Percentiles rank a stretch among this genome's conserved stretches.
Evolutionary conservation across 768 basidiomycete genomes (phyloP).

Genomic region (Ramaria sp.): DNA sequence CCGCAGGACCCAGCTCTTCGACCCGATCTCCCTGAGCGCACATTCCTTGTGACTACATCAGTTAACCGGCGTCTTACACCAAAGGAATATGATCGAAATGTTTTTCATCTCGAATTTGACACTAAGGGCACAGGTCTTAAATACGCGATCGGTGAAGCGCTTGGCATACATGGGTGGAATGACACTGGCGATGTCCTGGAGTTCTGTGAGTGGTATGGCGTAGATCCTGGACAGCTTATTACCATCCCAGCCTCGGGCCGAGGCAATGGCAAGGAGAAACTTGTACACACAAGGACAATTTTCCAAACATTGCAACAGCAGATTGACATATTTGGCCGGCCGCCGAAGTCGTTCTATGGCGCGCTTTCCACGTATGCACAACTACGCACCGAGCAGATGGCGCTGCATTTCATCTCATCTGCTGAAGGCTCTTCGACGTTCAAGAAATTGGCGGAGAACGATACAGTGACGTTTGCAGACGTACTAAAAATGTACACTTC

Average conservation of each 20-base stretch:
- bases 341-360: conserved; percentile 91
- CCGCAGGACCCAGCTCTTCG: conserved; percentile 62
- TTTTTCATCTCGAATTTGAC: conserved; percentile 97
- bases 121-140: conserved; percentile 85
- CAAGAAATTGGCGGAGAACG: conserved; percentile 92
- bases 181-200: conserved; percentile 78
- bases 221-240: conserved; percentile 68
- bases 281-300: conserved; percentile 85
- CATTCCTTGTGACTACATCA: conserved; percentile 85
- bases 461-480: conserved; percentile 90
- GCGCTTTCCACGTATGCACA: conserved; percentile 74
- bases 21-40: conserved; percentile 81
- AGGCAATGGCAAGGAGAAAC: conserved; percentile 38
- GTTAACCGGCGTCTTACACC: conserved; percentile 95
- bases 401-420: conserved; percentile 85
- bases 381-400: conserved; percentile 55
- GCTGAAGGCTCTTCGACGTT: conserved; percentile 87
- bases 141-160: conserved; percentile 93
- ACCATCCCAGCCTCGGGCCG: conserved; percentile 57
- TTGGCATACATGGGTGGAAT: conserved; percentile 98
- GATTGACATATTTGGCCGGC: conserved; percentile 91
- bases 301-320: conserved; percentile 95
- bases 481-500: conserved; percentile 65
- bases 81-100: conserved; percentile 92
- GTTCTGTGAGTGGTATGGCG: conserved; percentile 89